Evolutionary conservation across 179 eudicot species (phyloP), one percentile per base, ranked within the genome.

Genomic region (Camellia oleifera): DNA sequence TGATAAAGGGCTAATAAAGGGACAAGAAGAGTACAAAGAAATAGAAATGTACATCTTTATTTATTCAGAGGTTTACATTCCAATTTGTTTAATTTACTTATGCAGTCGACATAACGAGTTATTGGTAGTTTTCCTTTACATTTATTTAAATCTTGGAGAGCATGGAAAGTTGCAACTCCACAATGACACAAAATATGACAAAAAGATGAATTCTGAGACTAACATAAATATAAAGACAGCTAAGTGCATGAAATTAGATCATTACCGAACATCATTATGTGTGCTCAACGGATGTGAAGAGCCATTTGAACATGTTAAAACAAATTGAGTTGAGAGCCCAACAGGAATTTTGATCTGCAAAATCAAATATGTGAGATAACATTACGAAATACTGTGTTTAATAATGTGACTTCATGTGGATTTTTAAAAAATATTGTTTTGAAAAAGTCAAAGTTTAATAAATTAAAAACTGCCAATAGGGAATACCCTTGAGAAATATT

Each of bases 331-430:
- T 67, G 95, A 88, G 50, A 88, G 83, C 62, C 98, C 98, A 76
- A 84, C 81, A 14, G 98, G 97, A 88, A 95, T 90, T 83, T 88
- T 90, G 78, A 93, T 93, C 98, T 95, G 95, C 85, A 86, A 80
- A 69, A 60, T 77, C 20, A 44, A 74, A 79, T 6, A 73, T 77
- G 12, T 50, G 60, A 62, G n/a, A 65, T 23, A 32, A 46, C 5
- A 44, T 26, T 42, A 61, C 50, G 4, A 74, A 2, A 5, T 15
- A 3, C 9, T 15, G 20, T 15, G 46, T 15, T 74, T 14, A 11
- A 12, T 40, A 3, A 53, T 32, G 52, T 32, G 18, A 42, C 7
- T 15, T 15, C 52, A 42, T 15, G 18, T 13, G 23, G 64, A 74
- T 32, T 32, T 32, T 32, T 1, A 32, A 32, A 32, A 32, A 32